Conservation (phyloP, 352 stramenopile species). For the Pythium periplocum region DNA sequence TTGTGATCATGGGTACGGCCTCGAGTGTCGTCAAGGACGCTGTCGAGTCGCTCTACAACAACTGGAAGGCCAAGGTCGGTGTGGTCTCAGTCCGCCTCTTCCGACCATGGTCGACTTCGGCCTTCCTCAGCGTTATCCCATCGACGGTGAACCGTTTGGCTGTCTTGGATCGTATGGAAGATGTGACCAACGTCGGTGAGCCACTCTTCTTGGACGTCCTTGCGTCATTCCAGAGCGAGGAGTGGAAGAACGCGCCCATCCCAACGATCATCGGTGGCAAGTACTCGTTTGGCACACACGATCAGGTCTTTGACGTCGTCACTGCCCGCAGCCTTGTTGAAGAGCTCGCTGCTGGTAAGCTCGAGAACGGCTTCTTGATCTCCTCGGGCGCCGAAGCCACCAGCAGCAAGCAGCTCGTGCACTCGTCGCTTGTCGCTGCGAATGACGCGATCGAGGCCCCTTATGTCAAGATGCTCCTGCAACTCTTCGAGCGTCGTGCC, state of each 20-base stretch:
- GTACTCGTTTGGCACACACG: conserved; percentile 59
- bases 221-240: conserved; percentile 84
- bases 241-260: conserved; percentile 45
- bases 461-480: conserved; percentile 77
- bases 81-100: conserved; percentile 89
- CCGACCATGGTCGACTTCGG: conserved; percentile 77
- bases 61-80: conserved; percentile 81
- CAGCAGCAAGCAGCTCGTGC: conserved; percentile 37
- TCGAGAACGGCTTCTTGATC: conserved; percentile 74
- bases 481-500: conserved; percentile 65
- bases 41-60: conserved; percentile 76
- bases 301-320: conserved; percentile 82
- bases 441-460: conserved; percentile 60
- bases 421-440: conserved; percentile 42
- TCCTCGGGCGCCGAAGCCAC: conserved; percentile 16
- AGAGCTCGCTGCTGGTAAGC: conserved; percentile 48
- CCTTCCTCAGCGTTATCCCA: conserved; percentile 80
- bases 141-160: conserved; percentile 72
- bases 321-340: conserved; percentile 73
- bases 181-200: conserved; percentile 81
- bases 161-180: conserved; percentile 90
- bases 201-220: conserved; percentile 91
- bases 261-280: conserved; percentile 78
- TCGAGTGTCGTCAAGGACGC: conserved; percentile 87
- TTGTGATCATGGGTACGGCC: conserved; percentile 89